Percentiles rank a stretch among this genome's conserved stretches.
Conservation (phyloP, 148 eudicot species). For the Rhododendron griersonianum region DNA sequence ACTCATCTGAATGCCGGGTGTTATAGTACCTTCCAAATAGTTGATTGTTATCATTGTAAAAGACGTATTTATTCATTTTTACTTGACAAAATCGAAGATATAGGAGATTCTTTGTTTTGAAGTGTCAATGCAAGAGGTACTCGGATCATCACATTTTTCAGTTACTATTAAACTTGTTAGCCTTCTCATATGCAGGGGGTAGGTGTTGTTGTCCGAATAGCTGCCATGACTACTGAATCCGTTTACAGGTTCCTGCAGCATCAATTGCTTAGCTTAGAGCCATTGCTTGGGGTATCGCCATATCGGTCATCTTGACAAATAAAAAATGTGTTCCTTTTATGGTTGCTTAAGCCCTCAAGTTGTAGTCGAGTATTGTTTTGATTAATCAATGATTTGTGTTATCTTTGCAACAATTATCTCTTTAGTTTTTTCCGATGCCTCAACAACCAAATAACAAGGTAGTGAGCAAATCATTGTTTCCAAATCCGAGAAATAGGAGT, state of each 20-base stretch:
- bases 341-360: constrained; percentile 1
- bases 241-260: constrained; percentile 65
- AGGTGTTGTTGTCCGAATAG: constrained; percentile 67
- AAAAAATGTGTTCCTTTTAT: neutral
- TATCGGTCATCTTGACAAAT: constrained; percentile 24
- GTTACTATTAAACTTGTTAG: neutral
- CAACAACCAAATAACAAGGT: neutral
- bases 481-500: neutral
- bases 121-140: neutral
- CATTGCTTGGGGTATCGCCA: constrained; percentile 64
- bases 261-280: constrained; percentile 59
- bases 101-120: neutral
- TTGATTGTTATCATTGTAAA: neutral
- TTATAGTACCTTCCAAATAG: neutral
- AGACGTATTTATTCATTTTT: neutral
- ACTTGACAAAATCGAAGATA: no score
- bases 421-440: neutral
- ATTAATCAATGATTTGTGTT: neutral
- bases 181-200: constrained; percentile 39
- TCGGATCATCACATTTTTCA: neutral
- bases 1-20: neutral
- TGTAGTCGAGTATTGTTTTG: neutral
- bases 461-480: neutral
- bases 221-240: constrained; percentile 72
- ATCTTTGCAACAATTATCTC: neutral